phyloP scores from a whole-genome alignment of 148 eudicot genomes.

The Silene uniflora region DNA sequence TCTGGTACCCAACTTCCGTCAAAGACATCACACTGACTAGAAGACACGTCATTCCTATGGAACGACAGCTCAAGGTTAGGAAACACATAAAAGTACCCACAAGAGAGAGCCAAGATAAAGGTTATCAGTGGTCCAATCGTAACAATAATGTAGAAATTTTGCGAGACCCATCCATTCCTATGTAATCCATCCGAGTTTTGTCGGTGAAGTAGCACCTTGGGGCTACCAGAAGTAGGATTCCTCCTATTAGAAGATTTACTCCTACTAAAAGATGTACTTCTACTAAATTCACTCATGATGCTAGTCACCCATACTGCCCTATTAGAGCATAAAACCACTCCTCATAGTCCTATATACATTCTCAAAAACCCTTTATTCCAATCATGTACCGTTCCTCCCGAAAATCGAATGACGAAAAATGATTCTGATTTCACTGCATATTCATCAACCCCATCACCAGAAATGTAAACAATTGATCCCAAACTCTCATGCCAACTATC shows the following conservation, averaged over 20 bases:
- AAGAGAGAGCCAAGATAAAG: conserved; percentile 37
- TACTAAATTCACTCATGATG: conserved; percentile 21
- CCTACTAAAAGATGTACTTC: conserved; percentile 33
- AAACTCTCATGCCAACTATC: conserved; percentile 10
- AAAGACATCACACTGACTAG: conserved; percentile 37
- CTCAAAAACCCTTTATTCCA: conserved; percentile 17
- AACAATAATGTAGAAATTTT: conserved; percentile 29
- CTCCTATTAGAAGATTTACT: conserved; percentile 45
- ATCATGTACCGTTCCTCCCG: not conserved
- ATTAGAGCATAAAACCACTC: conserved; percentile 14
- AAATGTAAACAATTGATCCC: conserved; percentile 4
- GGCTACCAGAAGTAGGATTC: conserved; percentile 33
- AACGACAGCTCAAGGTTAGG: conserved; percentile 37
- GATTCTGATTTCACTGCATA: not conserved
- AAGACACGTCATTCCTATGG: conserved; percentile 25
- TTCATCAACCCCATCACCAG: conserved; percentile 9
- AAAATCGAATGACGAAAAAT: not conserved
- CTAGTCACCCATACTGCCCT: conserved; percentile 18
- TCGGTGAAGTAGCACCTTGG: conserved; percentile 26
- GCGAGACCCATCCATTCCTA: conserved; percentile 30
- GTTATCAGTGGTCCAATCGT: conserved; percentile 42
- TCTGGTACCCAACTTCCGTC: conserved; percentile 53
- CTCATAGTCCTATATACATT: not conserved
- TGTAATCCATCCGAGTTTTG: conserved; percentile 20
- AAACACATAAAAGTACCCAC: conserved; percentile 39